phyloP scores from a whole-genome alignment of 176 grass and related monocot species.

The Alloteropsis semialata region DNA sequence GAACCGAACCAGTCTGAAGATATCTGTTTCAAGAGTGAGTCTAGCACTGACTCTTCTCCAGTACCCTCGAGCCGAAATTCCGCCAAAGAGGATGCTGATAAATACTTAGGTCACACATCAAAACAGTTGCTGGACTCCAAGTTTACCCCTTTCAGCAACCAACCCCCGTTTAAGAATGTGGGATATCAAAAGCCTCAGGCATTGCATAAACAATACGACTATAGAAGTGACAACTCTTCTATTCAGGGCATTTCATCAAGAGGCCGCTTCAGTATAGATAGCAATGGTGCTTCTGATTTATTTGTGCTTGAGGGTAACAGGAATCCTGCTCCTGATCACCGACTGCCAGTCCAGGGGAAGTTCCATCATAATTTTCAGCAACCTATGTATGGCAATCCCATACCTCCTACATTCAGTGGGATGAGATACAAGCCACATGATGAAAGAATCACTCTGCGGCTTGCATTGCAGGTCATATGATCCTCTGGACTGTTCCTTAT shows the following conservation, averaged over 20 bases:
- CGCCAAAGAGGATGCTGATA: slow-evolving; percentile 54
- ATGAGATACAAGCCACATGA: slow-evolving; percentile 59
- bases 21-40: slow-evolving; percentile 62
- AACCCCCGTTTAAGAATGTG: slow-evolving; percentile 30
- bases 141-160: slow-evolving; percentile 24
- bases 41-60: slow-evolving; percentile 95
- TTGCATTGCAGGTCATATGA: slow-evolving; percentile 77
- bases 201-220: slow-evolving; percentile 48
- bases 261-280: slow-evolving; percentile 41
- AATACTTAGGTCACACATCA: slow-evolving; percentile 38
- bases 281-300: slow-evolving; percentile 61
- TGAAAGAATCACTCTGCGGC: slow-evolving; percentile 68
- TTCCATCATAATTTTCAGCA: slow-evolving; percentile 35
- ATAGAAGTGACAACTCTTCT: slow-evolving; percentile 29
- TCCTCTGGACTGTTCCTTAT: neutral
- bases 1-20: slow-evolving; percentile 56
- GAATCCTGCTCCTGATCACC: slow-evolving; percentile 24
- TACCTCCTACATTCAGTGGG: slow-evolving; percentile 46
- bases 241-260: slow-evolving; percentile 30
- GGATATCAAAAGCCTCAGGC: slow-evolving; percentile 25
- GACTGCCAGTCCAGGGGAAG: slow-evolving; percentile 20
- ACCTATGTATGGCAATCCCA: slow-evolving; percentile 44
- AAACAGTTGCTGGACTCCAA: slow-evolving; percentile 51
- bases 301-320: slow-evolving; percentile 52
- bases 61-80: slow-evolving; percentile 83